phyloP scores from a whole-genome alignment of 495 filamentous ascomycete genomes.

The Penicillium cataractarum region DNA sequence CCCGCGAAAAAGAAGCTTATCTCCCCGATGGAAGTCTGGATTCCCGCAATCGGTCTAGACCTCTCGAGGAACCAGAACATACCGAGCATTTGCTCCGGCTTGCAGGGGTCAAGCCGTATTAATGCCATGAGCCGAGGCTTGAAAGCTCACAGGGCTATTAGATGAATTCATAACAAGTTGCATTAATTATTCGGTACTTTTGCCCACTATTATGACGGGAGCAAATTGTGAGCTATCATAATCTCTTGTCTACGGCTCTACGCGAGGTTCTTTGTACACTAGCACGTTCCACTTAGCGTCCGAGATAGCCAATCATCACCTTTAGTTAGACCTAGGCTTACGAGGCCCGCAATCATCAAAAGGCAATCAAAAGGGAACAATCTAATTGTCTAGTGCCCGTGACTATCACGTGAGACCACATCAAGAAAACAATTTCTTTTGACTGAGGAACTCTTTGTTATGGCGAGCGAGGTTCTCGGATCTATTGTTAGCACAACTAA shows the following conservation, averaged over 20 bases:
- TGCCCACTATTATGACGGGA: too few species aligned
- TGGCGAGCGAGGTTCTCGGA: not conserved
- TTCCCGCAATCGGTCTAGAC: not conserved
- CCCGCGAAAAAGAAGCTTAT: conserved; percentile 20
- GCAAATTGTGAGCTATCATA: too few species aligned
- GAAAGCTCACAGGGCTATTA: not conserved
- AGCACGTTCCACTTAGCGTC: too few species aligned
- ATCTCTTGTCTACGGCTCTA: not conserved
- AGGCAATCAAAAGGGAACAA: not conserved
- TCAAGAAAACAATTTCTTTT: not conserved
- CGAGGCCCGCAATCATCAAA: too few species aligned
- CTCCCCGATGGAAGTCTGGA: not conserved
- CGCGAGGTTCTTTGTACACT: not conserved
- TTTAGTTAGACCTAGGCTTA: not conserved
- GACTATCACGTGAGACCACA: not conserved
- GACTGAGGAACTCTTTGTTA: not conserved
- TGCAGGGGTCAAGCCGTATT: not conserved
- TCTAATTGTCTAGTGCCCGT: not conserved
- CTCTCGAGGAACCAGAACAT: not conserved
- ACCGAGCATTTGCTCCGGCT: not conserved
- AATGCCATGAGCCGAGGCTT: not conserved
- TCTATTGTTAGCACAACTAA: not conserved
- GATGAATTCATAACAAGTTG: too few species aligned
- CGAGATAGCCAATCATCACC: not conserved
- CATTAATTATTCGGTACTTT: too few species aligned